phyloP scores from a whole-genome alignment of 1,284 basidiomycete genomes.

The Tilletiaria anomala region DNA sequence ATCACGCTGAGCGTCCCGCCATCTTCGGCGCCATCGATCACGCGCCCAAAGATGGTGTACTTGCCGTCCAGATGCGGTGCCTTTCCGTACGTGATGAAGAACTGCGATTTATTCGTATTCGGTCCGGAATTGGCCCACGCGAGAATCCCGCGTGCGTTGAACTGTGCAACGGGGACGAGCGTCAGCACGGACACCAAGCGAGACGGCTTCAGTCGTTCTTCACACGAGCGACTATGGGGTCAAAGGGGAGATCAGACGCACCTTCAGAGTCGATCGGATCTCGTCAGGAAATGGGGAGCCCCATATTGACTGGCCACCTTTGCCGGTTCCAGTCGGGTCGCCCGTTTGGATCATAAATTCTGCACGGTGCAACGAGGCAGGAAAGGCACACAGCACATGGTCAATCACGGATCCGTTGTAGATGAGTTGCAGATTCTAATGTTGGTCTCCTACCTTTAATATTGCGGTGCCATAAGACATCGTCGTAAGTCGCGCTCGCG shows the following conservation, averaged over 20 bases:
- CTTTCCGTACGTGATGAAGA: slow-evolving; percentile 35
- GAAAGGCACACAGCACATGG: no score
- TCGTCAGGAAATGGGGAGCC: slow-evolving; percentile 77
- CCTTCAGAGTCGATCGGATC: slow-evolving; percentile 77
- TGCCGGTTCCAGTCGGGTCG: slow-evolving; percentile 42
- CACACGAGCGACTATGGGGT: no score
- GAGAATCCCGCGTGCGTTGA: slow-evolving; percentile 81
- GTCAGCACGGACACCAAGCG: slow-evolving; percentile 2
- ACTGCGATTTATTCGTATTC: slow-evolving; percentile 61
- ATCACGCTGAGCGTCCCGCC: slow-evolving; percentile 20
- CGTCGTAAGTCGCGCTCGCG: slow-evolving; percentile 74
- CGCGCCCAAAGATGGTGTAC: slow-evolving; percentile 34
- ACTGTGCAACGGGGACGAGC: no score
- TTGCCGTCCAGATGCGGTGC: slow-evolving; percentile 32
- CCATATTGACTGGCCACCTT: slow-evolving; percentile 69
- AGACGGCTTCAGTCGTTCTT: no score
- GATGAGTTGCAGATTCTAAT: no score
- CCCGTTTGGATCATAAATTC: slow-evolving; percentile 75
- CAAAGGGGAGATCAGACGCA: slow-evolving; percentile 36
- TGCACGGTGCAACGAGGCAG: slow-evolving; percentile 42
- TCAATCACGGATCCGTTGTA: no score
- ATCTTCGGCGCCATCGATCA: slow-evolving; percentile 32
- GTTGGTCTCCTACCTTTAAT: slow-evolving; percentile 19
- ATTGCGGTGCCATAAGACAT: slow-evolving; percentile 64
- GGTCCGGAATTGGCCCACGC: slow-evolving; percentile 93